These are phyloP conservation scores for Lolium rigidum DNA, from an alignment of 176 grass and related monocot species.

Conservation along the genomic window DNA sequence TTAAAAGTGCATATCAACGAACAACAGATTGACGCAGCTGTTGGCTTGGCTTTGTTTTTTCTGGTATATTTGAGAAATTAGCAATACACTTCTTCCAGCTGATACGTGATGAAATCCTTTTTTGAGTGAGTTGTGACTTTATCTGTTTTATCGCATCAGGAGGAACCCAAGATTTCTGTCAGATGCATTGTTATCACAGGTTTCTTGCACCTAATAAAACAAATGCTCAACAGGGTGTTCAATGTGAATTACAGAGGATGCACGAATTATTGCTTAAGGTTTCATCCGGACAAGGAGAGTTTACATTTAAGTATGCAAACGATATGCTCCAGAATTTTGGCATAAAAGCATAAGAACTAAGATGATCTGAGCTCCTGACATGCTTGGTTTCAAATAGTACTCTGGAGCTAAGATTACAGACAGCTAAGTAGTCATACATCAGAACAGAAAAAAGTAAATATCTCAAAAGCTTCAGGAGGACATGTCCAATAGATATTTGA, in stretches of 20 bases:
- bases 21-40: too few species aligned
- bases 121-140: conserved; percentile 94
- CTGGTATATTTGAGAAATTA: neutral
- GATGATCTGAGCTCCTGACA: too few species aligned
- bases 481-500: neutral
- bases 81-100: conserved; percentile 86
- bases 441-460: neutral
- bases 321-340: too few species aligned
- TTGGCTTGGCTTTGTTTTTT: too few species aligned
- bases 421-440: neutral
- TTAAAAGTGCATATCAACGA: neutral
- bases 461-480: neutral
- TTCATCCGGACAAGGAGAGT: neutral
- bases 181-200: neutral
- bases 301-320: neutral
- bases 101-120: conserved; percentile 93
- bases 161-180: neutral
- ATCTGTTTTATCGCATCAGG: conserved; percentile 75
- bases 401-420: too few species aligned
- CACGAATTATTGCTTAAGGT: neutral
- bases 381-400: too few species aligned
- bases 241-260: neutral
- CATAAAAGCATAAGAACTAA: too few species aligned
- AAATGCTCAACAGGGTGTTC: neutral
- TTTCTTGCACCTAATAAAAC: neutral